Evolutionary conservation across 1,284 basidiomycete species (phyloP).

Genomic region (Cutaneotrichosporon cutaneum): DNA sequence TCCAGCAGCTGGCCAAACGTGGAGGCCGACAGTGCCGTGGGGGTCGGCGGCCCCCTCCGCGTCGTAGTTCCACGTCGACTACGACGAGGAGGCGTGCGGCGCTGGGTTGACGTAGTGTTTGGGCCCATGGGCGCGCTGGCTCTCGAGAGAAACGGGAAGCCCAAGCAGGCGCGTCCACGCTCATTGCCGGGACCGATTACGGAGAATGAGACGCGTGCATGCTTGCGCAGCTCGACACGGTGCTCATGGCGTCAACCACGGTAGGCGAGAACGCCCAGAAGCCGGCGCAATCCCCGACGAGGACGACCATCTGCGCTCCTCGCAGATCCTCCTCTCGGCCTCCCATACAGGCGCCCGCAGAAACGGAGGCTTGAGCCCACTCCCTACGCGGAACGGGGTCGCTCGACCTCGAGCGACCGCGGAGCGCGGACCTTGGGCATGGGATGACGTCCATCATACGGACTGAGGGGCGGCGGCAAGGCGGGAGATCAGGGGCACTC

Average conservation of each 20-base stretch:
- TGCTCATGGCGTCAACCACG: conserved; percentile 15
- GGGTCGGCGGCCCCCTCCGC: conserved; percentile 14
- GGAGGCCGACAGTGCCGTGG: conserved; percentile 7
- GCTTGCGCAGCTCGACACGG: conserved; percentile 30
- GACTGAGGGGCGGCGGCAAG: not conserved
- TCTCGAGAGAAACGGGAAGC: conserved; percentile 4
- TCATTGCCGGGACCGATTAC: conserved; percentile 38
- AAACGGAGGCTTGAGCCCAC: conserved; percentile 9
- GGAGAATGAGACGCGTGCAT: conserved; percentile 39
- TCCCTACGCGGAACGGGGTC: conserved; percentile 20
- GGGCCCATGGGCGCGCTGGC: conserved; percentile 20
- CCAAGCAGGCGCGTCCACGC: conserved; percentile 30
- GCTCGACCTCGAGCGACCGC: conserved; percentile 29
- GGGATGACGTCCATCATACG: conserved; percentile 17
- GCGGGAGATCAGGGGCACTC: not conserved
- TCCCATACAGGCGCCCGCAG: too few species aligned
- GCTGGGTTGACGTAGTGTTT: conserved; percentile 16
- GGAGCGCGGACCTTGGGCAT: not conserved
- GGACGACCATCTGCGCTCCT: conserved; percentile 11
- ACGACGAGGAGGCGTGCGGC: conserved; percentile 14
- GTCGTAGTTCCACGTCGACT: too few species aligned
- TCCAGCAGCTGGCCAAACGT: conserved; percentile 28
- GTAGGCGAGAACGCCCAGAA: not conserved
- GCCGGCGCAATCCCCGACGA: conserved; percentile 1
- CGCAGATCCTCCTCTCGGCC: conserved; percentile 17